Evolutionary conservation across 768 basidiomycete species (phyloP).

Genomic region (Serendipita vermifera): DNA sequence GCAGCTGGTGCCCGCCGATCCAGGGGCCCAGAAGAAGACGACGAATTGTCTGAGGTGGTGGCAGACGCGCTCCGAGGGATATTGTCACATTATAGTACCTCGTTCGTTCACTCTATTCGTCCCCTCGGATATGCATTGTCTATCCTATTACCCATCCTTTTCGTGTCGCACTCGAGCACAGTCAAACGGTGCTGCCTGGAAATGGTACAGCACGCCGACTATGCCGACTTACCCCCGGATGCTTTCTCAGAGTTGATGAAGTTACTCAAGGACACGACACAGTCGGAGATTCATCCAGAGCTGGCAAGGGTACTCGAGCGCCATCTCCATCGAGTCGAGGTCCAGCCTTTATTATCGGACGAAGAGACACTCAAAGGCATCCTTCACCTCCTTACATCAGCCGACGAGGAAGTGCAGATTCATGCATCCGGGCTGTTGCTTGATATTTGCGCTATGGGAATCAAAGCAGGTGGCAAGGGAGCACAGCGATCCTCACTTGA

Average conservation of each 20-base stretch:
- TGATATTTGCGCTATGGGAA: background rate
- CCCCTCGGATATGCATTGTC: background rate
- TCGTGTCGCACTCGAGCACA: background rate
- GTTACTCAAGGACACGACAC: background rate
- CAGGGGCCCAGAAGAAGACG: background rate
- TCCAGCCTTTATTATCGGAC: background rate
- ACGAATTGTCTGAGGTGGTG: background rate
- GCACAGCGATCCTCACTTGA: background rate
- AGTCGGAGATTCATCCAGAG: background rate
- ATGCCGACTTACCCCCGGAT: background rate
- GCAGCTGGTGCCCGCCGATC: background rate
- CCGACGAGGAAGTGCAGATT: background rate
- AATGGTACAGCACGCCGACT: conserved; percentile 5
- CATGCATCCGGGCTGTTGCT: background rate
- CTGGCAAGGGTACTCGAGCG: background rate
- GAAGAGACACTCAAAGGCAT: background rate
- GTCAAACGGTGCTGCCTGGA: conserved; percentile 4
- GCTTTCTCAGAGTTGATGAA: background rate
- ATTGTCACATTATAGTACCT: background rate
- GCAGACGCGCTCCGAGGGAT: background rate
- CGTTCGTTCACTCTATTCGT: conserved; percentile 4
- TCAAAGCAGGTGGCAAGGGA: conserved; percentile 3
- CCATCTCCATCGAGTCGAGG: background rate
- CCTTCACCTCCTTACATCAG: background rate
- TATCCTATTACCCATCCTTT: background rate